Percentiles rank a stretch among this genome's conserved stretches.
Evolutionary conservation across 305 asterid species (phyloP).

Genomic region (Fraxinus ornus): DNA sequence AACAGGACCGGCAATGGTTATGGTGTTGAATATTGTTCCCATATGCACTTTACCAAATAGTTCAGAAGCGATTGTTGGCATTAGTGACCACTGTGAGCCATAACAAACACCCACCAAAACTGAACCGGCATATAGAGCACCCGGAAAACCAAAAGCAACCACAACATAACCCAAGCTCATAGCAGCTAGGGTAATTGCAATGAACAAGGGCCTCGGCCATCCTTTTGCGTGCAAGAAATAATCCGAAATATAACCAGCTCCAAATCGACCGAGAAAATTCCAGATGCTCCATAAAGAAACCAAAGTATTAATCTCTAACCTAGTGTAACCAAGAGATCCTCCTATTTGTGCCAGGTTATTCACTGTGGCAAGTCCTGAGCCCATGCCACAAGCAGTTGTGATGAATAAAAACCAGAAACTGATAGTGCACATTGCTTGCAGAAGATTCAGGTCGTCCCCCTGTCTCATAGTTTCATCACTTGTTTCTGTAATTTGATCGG

Average conservation of each 20-base stretch:
- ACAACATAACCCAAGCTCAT: conserved; percentile 68
- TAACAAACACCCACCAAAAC: conserved; percentile 74
- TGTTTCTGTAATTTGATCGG: conserved; percentile 34
- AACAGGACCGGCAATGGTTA: conserved; percentile 64
- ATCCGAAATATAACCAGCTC: conserved; percentile 76
- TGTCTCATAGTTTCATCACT: conserved; percentile 24
- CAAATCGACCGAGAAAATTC: conserved; percentile 86
- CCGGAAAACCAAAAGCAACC: conserved; percentile 64
- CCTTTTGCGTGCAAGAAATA: conserved; percentile 53
- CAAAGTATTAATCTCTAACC: conserved; percentile 52
- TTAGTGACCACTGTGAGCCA: conserved; percentile 90
- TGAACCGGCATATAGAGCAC: conserved; percentile 67
- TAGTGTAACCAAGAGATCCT: conserved; percentile 66
- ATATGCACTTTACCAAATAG: conserved; percentile 64
- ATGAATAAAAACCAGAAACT: conserved; percentile 78
- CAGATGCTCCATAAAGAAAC: conserved; percentile 91
- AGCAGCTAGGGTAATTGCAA: conserved; percentile 48
- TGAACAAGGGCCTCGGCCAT: conserved; percentile 68
- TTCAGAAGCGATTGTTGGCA: conserved; percentile 83
- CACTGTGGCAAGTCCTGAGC: conserved; percentile 75
- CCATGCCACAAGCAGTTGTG: conserved; percentile 75
- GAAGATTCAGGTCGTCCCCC: conserved; percentile 49
- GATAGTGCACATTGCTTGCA: conserved; percentile 59
- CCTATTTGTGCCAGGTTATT: conserved; percentile 79
- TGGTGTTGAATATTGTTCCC: conserved; percentile 81